Conservation (phyloP, 2,329 filamentous ascomycete genomes). For the Fusarium denticulatum region DNA sequence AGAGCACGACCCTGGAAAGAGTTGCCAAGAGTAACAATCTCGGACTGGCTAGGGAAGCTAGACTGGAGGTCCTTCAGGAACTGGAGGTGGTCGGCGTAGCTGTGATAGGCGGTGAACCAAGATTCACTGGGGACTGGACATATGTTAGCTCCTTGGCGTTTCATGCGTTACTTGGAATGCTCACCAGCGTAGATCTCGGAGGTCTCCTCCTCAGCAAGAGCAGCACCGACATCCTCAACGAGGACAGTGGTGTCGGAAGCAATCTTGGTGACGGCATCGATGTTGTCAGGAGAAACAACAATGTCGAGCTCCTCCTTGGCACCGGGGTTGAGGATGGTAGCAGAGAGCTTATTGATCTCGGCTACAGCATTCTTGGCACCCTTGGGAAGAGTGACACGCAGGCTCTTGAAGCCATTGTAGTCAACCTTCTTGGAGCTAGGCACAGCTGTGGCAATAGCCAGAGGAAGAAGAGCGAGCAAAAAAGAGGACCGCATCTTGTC, state of each 20-base stretch:
- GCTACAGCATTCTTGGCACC: conserved; percentile 5
- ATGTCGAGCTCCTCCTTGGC: conserved; percentile 22
- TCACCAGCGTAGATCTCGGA: conserved; percentile 23
- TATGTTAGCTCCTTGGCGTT: not conserved
- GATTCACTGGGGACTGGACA: conserved; percentile 14
- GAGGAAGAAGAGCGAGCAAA: conserved; percentile 19
- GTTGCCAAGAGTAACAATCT: conserved; percentile 22
- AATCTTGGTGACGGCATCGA: conserved; percentile 22
- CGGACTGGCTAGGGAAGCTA: conserved; percentile 22
- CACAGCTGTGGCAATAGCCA: conserved; percentile 20
- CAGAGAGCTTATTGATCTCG: conserved; percentile 28
- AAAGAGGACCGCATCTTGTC: conserved; percentile 16
- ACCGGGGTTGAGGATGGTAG: conserved; percentile 27
- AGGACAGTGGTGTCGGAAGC: conserved; percentile 19
- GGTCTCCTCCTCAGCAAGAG: conserved; percentile 17
- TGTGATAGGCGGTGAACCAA: conserved; percentile 33
- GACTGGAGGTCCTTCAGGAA: conserved; percentile 26
- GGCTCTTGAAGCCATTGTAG: conserved; percentile 35
- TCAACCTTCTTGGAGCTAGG: conserved; percentile 31
- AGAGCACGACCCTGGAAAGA: conserved; percentile 25
- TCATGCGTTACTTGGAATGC: not conserved
- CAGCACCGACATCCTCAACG: conserved; percentile 32
- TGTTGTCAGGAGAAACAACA: conserved; percentile 29
- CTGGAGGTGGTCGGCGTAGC: conserved; percentile 23
- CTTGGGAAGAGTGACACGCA: conserved; percentile 26